phyloP scores from a whole-genome alignment of 1,284 basidiomycete genomes.

The Ganoderma resinaceum region DNA sequence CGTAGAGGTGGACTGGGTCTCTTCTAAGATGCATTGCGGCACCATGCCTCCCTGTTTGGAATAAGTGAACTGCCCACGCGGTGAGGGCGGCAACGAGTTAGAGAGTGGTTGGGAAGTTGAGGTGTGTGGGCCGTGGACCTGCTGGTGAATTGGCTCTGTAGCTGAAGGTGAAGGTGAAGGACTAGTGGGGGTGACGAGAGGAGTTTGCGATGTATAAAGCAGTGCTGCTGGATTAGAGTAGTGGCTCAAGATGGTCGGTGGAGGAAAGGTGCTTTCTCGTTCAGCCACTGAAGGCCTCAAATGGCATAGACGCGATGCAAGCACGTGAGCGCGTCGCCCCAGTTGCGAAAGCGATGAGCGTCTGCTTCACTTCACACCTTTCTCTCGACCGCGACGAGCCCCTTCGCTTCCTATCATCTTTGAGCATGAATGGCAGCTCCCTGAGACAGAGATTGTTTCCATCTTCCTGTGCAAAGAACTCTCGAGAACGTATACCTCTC shows the following conservation, averaged over 20 bases:
- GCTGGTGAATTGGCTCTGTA: background rate
- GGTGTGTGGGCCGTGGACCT: background rate
- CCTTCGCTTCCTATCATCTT: background rate
- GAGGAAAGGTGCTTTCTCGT: slow-evolving; percentile 5
- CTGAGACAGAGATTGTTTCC: slow-evolving; percentile 25
- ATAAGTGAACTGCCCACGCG: background rate
- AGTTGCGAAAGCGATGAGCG: background rate
- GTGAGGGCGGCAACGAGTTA: background rate
- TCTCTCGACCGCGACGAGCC: background rate
- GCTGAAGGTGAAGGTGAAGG: background rate
- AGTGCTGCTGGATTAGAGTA: background rate
- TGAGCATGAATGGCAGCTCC: slow-evolving; percentile 19
- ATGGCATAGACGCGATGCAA: background rate
- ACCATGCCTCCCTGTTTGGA: background rate
- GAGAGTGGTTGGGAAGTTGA: background rate
- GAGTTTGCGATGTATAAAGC: background rate
- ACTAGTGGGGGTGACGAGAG: background rate
- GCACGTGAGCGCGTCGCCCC: slow-evolving; percentile 30
- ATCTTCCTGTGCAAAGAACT: background rate
- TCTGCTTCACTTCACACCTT: background rate
- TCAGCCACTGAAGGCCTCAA: slow-evolving; percentile 15
- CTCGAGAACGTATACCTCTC: background rate
- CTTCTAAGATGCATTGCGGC: background rate
- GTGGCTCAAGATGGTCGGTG: slow-evolving; percentile 7
- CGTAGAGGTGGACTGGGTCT: background rate